Percentiles rank a stretch among this genome's conserved stretches.
Evolutionary conservation across 2,329 filamentous ascomycete species (phyloP).

Genomic region (Neocucurbitaria cava): DNA sequence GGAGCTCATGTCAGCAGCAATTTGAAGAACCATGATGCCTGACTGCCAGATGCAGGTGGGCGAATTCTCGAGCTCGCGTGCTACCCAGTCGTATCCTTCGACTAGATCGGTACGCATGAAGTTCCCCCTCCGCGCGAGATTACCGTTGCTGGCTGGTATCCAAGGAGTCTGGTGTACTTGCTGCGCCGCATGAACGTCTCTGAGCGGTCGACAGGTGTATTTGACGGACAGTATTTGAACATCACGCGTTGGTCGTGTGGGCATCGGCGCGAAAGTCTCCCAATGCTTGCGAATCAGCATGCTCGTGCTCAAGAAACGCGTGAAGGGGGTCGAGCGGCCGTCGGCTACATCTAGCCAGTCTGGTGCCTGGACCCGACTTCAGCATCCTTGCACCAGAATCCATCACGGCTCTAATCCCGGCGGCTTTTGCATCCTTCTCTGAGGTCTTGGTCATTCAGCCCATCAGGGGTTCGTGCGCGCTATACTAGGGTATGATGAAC

Average conservation of each 20-base stretch:
- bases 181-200: background rate
- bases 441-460: conserved; percentile 28
- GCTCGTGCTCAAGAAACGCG: conserved; percentile 7
- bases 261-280: conserved; percentile 10
- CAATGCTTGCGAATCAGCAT: conserved; percentile 23
- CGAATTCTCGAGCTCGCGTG: conserved; percentile 1
- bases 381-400: conserved; percentile 21
- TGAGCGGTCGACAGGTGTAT: conserved; percentile 1
- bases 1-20: conserved; percentile 5
- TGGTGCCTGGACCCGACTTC: conserved; percentile 36
- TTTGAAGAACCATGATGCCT: conserved; percentile 3
- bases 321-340: conserved; percentile 8
- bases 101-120: conserved; percentile 1
- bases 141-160: background rate
- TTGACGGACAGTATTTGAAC: too few species aligned
- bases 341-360: conserved; percentile 28
- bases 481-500: conserved; percentile 23
- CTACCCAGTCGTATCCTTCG: conserved; percentile 1
- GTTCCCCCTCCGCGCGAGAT: background rate
- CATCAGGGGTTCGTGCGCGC: conserved; percentile 26
- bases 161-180: background rate
- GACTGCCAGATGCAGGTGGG: conserved; percentile 3
- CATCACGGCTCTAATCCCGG: conserved; percentile 31
- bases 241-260: conserved; percentile 9
- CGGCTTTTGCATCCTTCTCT: conserved; percentile 26